Base-by-base conservation (phyloP, 2,329 filamentous ascomycete genomes). In the Monosporascus cannonballus region DNA sequence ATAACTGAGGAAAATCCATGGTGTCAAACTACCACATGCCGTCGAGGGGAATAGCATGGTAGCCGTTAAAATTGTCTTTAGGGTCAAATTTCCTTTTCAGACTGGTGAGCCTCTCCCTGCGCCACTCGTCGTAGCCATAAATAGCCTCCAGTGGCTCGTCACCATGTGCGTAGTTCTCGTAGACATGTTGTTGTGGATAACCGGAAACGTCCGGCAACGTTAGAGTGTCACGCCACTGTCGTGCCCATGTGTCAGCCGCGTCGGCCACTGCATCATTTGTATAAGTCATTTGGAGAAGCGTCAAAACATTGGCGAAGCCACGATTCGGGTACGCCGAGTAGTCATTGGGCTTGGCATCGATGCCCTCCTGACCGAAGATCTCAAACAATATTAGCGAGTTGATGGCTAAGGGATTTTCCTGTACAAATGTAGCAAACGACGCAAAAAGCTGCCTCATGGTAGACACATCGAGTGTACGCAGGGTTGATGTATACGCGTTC, bases 141-240 rank as follows among this genome's bases (percentile, higher is more conserved):
- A 58, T 39, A 27, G 53, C 45, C 39, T 48, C 42, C 9, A 54
- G 50, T 1, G 45, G 27, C 48, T 58, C 56, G 42, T 56, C 54
- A 1, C 56, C 56, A 47, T 55, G 53, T 3, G 53, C 56, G 36
- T 58, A 58, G 48, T 58, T 58, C 39, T 50, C 34, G 37, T 58
- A 58, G 5, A 56, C 42, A 17, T 37, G 37, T 42, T 50, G 37
- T 6, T 38, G 50, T 18, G 38, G 30, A 45, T 57, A 55, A 14
- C 55, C 53, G 1, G 55, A 55, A 46, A 45, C 18, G 20, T 55
- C 22, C 22, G 50, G 47, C 25, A 49, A n/a, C 2, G 30, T 17
- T 2, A 53, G 25, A 42, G 50, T 15, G 30, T 55, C 48, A 15
- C 55, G 53, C 48, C 50, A 49, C 3, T 42, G 7, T 2, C 22